Conservation (phyloP, 2,329 filamentous ascomycete species). For the Epichloe gansuensis region DNA sequence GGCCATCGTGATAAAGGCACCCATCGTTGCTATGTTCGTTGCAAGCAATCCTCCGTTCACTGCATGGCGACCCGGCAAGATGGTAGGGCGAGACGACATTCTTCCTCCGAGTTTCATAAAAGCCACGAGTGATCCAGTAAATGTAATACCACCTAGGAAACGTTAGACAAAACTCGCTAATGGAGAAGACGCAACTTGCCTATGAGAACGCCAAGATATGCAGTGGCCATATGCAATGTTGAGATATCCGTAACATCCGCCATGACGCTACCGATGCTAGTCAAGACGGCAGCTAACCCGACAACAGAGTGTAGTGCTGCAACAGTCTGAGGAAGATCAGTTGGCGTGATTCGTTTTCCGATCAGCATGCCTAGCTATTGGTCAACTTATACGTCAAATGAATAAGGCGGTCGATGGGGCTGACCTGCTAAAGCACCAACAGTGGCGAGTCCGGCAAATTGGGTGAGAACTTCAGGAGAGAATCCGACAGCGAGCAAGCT, state of each 20-base stretch:
- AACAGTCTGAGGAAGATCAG: conserved; percentile 78
- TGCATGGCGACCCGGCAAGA: conserved; percentile 61
- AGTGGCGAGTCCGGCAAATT: conserved; percentile 67
- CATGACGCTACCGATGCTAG: conserved; percentile 79
- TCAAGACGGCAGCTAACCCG: conserved; percentile 76
- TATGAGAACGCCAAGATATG: conserved; percentile 77
- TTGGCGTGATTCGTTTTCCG: conserved; percentile 77
- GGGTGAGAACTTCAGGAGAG: conserved; percentile 61
- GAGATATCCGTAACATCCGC: conserved; percentile 57
- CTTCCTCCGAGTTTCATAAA: conserved; percentile 76
- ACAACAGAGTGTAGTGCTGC: conserved; percentile 84
- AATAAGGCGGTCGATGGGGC: conserved; percentile 5
- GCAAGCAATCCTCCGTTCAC: conserved; percentile 66
- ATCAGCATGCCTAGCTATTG: conserved; percentile 51
- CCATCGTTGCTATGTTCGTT: conserved; percentile 71
- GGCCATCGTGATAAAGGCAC: conserved; percentile 69
- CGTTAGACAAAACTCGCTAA: not conserved
- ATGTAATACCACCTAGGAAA: conserved; percentile 58
- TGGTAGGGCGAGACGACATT: conserved; percentile 67
- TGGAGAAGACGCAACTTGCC: conserved; percentile 25
- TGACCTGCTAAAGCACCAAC: conserved; percentile 53
- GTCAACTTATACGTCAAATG: conserved; percentile 1
- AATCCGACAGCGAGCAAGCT: conserved; percentile 75
- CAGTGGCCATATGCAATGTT: conserved; percentile 72
- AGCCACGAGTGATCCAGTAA: conserved; percentile 81